A percentile compares a stretch with the other conserved stretches of the same genome.
Evolutionary conservation across 192 early-diverging fungal genomes (phyloP).

Genomic region (Entomortierella lignicola): DNA sequence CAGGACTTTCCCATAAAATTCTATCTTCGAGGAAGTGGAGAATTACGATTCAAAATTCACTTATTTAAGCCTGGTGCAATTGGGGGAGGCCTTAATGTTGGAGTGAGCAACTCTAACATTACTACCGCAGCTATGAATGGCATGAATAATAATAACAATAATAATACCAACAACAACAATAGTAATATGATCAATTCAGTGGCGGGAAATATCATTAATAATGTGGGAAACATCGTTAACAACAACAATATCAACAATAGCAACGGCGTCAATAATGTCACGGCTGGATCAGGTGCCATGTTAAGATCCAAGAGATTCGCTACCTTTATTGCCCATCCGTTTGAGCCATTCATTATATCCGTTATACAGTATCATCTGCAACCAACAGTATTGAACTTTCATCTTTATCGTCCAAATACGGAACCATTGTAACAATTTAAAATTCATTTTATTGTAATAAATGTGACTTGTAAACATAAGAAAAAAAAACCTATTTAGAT

Average conservation of each 20-base stretch:
- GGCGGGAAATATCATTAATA: slow-evolving; percentile 5
- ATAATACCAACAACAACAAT: slow-evolving; percentile 7
- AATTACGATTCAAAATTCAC: slow-evolving; percentile 68
- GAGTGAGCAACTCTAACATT: not conserved
- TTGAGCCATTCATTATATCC: slow-evolving; percentile 75
- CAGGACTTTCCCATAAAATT: slow-evolving; percentile 73
- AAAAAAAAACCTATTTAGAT: not conserved
- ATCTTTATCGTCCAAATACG: slow-evolving; percentile 51
- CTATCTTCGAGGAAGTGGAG: slow-evolving; percentile 65
- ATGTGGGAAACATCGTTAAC: slow-evolving; percentile 4
- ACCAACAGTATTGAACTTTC: slow-evolving; percentile 61
- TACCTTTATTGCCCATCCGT: slow-evolving; percentile 75
- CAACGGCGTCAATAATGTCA: slow-evolving; percentile 1
- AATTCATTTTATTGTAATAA: too few relatives aligned
- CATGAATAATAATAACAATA: slow-evolving; percentile 15
- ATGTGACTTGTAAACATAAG: too few relatives aligned
- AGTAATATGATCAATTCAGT: slow-evolving; percentile 3
- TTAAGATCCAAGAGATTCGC: slow-evolving; percentile 60
- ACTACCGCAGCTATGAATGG: not conserved
- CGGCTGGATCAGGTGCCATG: not conserved
- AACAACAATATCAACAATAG: slow-evolving; percentile 6
- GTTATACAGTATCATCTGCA: slow-evolving; percentile 58
- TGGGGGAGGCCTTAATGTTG: slow-evolving; percentile 2
- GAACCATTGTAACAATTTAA: slow-evolving; percentile 25
- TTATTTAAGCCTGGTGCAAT: slow-evolving; percentile 24